Conservation (phyloP, 495 filamentous ascomycete species). For the Staphylotrichum longicolle region DNA sequence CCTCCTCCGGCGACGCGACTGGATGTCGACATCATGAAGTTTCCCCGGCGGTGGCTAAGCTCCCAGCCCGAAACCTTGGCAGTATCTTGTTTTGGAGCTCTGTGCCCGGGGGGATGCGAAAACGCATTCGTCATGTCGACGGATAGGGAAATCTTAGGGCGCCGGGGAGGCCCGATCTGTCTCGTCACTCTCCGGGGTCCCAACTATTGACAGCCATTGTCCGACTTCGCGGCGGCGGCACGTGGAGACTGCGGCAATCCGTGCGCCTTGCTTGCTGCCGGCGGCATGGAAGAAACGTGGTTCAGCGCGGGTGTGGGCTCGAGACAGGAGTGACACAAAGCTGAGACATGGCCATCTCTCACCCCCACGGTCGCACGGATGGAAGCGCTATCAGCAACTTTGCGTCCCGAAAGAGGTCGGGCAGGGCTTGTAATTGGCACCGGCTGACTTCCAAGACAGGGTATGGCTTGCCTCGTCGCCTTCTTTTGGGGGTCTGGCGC, state of each 20-base stretch:
- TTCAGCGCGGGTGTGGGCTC: conserved; percentile 16
- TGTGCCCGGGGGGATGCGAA: conserved; percentile 3
- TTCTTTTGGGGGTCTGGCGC: not conserved
- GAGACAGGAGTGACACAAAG: conserved; percentile 33
- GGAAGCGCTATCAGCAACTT: conserved; percentile 12
- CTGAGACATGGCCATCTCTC: conserved; percentile 24
- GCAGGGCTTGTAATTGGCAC: conserved; percentile 10
- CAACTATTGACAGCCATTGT: conserved; percentile 23
- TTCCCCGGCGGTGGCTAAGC: conserved; percentile 3
- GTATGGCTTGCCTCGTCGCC: not conserved
- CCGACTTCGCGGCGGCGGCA: conserved; percentile 14
- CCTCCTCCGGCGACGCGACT: conserved; percentile 1
- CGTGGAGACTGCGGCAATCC: conserved; percentile 22
- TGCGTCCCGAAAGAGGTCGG: conserved; percentile 9
- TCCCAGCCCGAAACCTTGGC: conserved; percentile 14
- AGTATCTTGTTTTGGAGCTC: conserved; percentile 1
- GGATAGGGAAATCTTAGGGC: conserved; percentile 15
- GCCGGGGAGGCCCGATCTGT: conserved; percentile 10
- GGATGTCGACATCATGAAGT: conserved; percentile 2
- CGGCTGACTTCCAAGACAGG: conserved; percentile 11
- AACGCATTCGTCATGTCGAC: not conserved
- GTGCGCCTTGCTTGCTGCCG: conserved; percentile 6
- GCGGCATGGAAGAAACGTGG: conserved; percentile 23
- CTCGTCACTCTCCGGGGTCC: not conserved
- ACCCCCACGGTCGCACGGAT: conserved; percentile 15